Conservation (phyloP, 1,284 basidiomycete genomes). For the Puccinia hordei region DNA sequence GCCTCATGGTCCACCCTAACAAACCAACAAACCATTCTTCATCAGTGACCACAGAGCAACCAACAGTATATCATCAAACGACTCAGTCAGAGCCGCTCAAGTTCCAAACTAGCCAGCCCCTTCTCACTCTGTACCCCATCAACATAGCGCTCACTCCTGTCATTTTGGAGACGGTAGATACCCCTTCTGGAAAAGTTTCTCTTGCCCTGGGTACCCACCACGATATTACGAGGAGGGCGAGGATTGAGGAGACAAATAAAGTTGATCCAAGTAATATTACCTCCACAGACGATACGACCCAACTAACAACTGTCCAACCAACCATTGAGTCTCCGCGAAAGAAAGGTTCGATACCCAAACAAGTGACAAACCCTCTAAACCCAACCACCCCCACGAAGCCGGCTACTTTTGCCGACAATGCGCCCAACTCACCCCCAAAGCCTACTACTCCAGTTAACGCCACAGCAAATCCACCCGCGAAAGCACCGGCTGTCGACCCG, state of each 20-base stretch:
- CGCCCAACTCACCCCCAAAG: not conserved
- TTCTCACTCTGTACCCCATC: not conserved
- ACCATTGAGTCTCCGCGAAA: not conserved
- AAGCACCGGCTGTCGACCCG: constrained; percentile 9
- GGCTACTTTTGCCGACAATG: constrained; percentile 7
- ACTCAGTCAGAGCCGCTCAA: not conserved
- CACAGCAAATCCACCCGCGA: not conserved
- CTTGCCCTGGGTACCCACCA: not conserved
- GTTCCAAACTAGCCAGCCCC: constrained; percentile 8
- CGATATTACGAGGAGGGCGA: constrained; percentile 10
- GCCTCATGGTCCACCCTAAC: not conserved
- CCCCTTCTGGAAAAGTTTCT: constrained; percentile 2
- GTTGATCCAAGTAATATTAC: not conserved
- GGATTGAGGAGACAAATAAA: not conserved
- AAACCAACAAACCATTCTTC: not conserved
- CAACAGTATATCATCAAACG: not conserved
- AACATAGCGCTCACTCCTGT: not conserved
- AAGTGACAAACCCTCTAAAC: not conserved
- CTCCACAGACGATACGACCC: not conserved
- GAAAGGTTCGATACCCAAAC: not conserved
- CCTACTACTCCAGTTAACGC: not conserved
- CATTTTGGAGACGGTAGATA: not conserved
- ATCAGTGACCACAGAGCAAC: not conserved
- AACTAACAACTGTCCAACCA: not conserved
- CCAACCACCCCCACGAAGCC: not conserved